Evolutionary conservation across 2,329 filamentous ascomycete genomes (phyloP), one percentile per base, ranked within the genome.

Genomic region (Cytospora piceae): DNA sequence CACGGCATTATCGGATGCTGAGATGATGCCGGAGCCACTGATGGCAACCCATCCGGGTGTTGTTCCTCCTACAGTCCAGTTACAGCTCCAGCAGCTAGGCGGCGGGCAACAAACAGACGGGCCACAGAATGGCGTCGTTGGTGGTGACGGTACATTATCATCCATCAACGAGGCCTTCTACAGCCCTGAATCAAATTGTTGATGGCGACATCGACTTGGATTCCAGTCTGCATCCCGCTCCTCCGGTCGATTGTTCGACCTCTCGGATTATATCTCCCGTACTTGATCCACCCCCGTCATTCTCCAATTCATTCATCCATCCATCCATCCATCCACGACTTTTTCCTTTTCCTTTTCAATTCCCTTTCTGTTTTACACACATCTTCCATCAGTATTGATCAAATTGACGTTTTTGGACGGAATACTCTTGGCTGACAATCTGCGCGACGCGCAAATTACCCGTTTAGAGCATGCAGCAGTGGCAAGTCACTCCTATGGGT

Each of bases 381-480:
- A 31, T 31, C 27, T 20, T 27, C 12, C 24, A 27, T 31, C 51
- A 27, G 22, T 53, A 4, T 31, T 8, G 54, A 7, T 29, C 12
- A 53, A 9, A 11, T 12, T 29, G 15, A 39, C 58, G 4, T 46
- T 34, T 34, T 34, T 11, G 8, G 42, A 46, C 42, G n/a, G n/a
- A 15, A 34, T 34, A 34, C 32, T 11, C 42, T 46, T 46, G 20
- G 42, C 42, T 63, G 22, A 63, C 60, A 56, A 12, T 63, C 3
- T 49, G 60, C 66, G 56, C 60, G 52, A 66, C 42, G 60, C 72
- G 69, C 73, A 69, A 62, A 22, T 11, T 69, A 69, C 70, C 68
- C 73, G 37, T 61, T 57, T 66, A 85, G 83, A 82, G 77, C 78
- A 86, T 86, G 84, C 82, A 86, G 79, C 83, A 85, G 78, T 86